Conservation (phyloP, 1,284 basidiomycete genomes). For the Lentinula novae-zelandiae region DNA sequence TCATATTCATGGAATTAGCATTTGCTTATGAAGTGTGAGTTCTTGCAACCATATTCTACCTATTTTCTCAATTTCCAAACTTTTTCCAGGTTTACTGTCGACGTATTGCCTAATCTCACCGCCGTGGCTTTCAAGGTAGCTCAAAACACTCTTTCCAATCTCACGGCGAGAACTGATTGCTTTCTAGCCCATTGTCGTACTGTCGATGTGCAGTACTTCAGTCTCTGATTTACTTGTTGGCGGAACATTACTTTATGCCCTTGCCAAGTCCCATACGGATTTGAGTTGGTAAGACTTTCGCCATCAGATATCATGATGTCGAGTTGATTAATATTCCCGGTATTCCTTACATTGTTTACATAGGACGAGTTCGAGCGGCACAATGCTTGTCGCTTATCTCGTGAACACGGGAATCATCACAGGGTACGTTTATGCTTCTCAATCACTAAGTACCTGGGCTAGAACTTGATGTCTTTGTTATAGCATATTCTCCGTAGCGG, state of each 20-base stretch:
- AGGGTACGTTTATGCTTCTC: not conserved
- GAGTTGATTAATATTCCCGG: not conserved
- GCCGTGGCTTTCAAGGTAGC: conserved; percentile 1
- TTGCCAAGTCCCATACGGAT: conserved; percentile 10
- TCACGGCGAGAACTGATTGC: not conserved
- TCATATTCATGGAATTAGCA: not conserved
- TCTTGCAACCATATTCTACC: not conserved
- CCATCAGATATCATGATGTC: not conserved
- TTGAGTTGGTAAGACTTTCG: conserved; percentile 10
- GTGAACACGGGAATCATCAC: conserved; percentile 14
- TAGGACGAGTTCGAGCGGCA: conserved; percentile 12
- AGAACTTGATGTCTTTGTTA: not conserved
- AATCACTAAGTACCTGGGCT: not conserved
- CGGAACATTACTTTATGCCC: conserved; percentile 7
- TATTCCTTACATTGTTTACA: not conserved
- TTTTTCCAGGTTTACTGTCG: conserved; percentile 3
- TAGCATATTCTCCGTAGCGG: conserved; percentile 12
- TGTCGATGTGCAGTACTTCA: conserved; percentile 8
- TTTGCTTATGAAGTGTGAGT: conserved; percentile 12
- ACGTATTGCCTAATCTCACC: not conserved
- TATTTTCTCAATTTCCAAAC: not conserved
- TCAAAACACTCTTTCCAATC: no score
- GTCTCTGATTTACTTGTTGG: conserved; percentile 12
- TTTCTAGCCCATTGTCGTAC: not conserved
- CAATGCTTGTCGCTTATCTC: conserved; percentile 13